Evolutionary conservation across 768 basidiomycete genomes (phyloP).

Genomic region (Tremella fuciformis): DNA sequence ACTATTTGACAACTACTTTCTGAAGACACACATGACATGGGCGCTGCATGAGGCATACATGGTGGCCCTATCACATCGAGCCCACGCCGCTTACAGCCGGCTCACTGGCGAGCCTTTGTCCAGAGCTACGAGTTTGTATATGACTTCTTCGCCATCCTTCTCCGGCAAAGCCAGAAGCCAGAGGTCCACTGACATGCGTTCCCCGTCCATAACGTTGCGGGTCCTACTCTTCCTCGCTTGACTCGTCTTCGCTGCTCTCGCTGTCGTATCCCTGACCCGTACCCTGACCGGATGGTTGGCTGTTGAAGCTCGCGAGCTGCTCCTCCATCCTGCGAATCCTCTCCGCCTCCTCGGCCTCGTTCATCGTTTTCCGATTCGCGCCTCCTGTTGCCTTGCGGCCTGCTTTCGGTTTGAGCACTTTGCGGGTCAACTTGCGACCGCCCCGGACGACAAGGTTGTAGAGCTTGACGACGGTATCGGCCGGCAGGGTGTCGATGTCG

Average conservation of each 20-base stretch:
- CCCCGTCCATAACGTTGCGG: background rate
- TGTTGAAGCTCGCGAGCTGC: conserved; percentile 73
- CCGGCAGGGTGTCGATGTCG: conserved; percentile 88
- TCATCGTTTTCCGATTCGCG: conserved; percentile 90
- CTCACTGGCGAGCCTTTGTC: too few relatives aligned
- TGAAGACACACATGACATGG: too few relatives aligned
- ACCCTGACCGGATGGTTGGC: conserved; percentile 4
- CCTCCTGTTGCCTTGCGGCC: conserved; percentile 65
- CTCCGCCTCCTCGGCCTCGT: conserved; percentile 92
- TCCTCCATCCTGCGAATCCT: conserved; percentile 89
- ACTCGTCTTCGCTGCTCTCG: conserved; percentile 42
- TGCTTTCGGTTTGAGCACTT: conserved; percentile 25
- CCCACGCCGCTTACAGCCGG: too few relatives aligned
- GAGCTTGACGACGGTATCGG: conserved; percentile 80
- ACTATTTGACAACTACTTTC: too few relatives aligned
- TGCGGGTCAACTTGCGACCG: conserved; percentile 24
- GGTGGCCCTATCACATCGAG: too few relatives aligned
- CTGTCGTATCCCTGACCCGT: conserved; percentile 23
- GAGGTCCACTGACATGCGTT: background rate
- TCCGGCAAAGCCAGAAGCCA: too few relatives aligned
- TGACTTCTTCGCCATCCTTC: too few relatives aligned
- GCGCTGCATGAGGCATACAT: too few relatives aligned
- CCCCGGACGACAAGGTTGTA: conserved; percentile 88
- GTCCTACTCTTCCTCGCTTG: conserved; percentile 42
- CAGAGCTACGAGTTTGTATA: too few relatives aligned